phyloP scores from a whole-genome alignment of 345 rosid genomes.

The rapeseed (Brassica napus) region Da-Ae NC_063447.1:11709501-11710000 shows the following conservation, averaged over 20 bases:
- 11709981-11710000: conserved; percentile 76
- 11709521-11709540: conserved; percentile 73
- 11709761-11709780: conserved; percentile 62
- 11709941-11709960: conserved; percentile 85
- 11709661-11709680: conserved; percentile 71
- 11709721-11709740: conserved; percentile 63
- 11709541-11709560: conserved; percentile 59
- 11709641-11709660: conserved; percentile 73
- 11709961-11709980: conserved; percentile 73
- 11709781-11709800: conserved; percentile 51
- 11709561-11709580: conserved; percentile 64
- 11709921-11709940: conserved; percentile 63
- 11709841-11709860: conserved; percentile 80
- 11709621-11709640: conserved; percentile 55
- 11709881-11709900: conserved; percentile 65
- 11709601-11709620: conserved; percentile 55
- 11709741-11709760: conserved; percentile 86
- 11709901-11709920: conserved; percentile 87
- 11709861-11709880: conserved; percentile 78
- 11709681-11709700: conserved; percentile 69
- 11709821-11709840: conserved; percentile 73
- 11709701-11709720: conserved; percentile 75
- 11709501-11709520: conserved; percentile 70
- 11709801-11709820: conserved; percentile 77
- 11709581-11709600: conserved; percentile 63